Conservation (phyloP, 2,329 filamentous ascomycete species). For the Cercospora nicotianae region DNA sequence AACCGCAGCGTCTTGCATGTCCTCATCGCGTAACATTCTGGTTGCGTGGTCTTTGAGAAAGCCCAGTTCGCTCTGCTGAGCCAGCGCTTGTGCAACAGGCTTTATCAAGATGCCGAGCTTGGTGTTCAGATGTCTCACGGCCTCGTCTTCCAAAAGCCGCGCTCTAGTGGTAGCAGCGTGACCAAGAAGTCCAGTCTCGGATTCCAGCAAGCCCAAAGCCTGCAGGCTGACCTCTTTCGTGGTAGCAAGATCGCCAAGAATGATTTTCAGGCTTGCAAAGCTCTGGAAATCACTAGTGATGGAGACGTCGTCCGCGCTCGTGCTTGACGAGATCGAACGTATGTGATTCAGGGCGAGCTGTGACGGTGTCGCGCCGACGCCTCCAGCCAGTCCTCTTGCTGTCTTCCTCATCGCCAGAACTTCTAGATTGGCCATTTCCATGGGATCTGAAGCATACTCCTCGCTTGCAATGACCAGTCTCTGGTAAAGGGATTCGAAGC, state of each 20-base stretch:
- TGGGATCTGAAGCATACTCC: not conserved
- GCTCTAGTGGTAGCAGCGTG: slow-evolving; percentile 40
- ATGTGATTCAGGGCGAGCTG: slow-evolving; percentile 2
- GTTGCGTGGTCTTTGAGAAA: not conserved
- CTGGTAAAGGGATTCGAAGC: slow-evolving; percentile 51
- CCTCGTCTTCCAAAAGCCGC: slow-evolving; percentile 38
- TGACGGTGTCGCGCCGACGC: not conserved
- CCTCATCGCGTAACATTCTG: not conserved
- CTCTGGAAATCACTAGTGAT: not conserved
- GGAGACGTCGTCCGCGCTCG: not conserved
- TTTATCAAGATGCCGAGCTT: slow-evolving; percentile 33
- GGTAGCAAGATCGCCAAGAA: slow-evolving; percentile 8
- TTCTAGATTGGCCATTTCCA: slow-evolving; percentile 19
- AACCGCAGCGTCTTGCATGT: not conserved
- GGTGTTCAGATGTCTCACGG: slow-evolving; percentile 33
- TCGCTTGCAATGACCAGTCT: slow-evolving; percentile 16
- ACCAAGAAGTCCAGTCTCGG: slow-evolving; percentile 43
- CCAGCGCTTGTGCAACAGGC: slow-evolving; percentile 38
- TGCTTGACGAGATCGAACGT: slow-evolving; percentile 16
- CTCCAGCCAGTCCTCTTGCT: slow-evolving; percentile 8
- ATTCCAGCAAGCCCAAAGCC: slow-evolving; percentile 44
- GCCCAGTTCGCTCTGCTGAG: slow-evolving; percentile 1
- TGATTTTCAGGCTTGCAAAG: not conserved
- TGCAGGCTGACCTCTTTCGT: slow-evolving; percentile 42
- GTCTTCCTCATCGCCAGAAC: slow-evolving; percentile 17